phyloP scores from a whole-genome alignment of 345 rosid species.

The Geranium rotundifolium region DNA sequence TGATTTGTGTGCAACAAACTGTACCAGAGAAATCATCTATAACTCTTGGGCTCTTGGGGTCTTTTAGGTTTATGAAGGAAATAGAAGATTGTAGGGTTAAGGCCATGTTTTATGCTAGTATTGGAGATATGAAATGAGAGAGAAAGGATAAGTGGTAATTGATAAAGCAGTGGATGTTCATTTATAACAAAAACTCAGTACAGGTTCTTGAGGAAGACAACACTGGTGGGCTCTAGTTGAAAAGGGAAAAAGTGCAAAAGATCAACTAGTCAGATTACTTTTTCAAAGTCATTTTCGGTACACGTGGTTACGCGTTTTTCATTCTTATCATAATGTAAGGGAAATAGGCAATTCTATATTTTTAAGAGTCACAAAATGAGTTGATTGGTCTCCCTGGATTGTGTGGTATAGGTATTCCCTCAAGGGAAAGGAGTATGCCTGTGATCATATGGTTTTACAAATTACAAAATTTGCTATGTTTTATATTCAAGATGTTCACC shows the following conservation, averaged over 20 bases:
- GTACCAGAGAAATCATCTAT: slow-evolving; percentile 31
- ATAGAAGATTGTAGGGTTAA: slow-evolving; percentile 55
- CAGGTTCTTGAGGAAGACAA: slow-evolving; percentile 19
- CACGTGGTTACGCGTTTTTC: too few relatives aligned
- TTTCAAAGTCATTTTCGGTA: neutral
- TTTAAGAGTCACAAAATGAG: neutral
- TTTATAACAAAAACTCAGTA: slow-evolving; percentile 28
- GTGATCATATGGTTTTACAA: neutral
- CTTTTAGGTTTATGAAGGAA: slow-evolving; percentile 56
- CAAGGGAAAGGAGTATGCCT: neutral
- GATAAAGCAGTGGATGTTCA: slow-evolving; percentile 18
- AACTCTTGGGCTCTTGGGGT: slow-evolving; percentile 35
- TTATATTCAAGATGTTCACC: neutral
- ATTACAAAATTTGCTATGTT: neutral
- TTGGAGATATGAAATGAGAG: slow-evolving; percentile 10
- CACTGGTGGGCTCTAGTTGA: slow-evolving; percentile 35
- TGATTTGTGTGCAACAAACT: slow-evolving; percentile 37
- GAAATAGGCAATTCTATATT: neutral
- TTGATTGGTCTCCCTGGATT: neutral
- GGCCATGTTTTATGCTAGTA: slow-evolving; percentile 30
- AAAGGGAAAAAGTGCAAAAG: slow-evolving; percentile 17
- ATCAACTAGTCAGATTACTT: slow-evolving; percentile 20
- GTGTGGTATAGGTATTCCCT: neutral
- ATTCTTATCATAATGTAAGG: neutral
- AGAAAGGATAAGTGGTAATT: slow-evolving; percentile 14